Base-by-base conservation (phyloP, 345 rosid genomes). In the Litchi chinensis region DNA sequence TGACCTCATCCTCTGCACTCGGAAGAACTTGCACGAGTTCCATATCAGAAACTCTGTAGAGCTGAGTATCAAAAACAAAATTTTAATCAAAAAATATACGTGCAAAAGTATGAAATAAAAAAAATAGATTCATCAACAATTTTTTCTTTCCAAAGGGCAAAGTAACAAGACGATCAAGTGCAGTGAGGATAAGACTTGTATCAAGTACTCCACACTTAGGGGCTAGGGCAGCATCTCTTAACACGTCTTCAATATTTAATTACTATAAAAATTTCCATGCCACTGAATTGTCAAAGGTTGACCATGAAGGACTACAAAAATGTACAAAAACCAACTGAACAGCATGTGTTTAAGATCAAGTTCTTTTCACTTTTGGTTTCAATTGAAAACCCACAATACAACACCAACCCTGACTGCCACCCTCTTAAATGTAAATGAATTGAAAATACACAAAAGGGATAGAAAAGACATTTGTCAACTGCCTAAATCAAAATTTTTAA, bases 1-100 rank as follows among this genome's bases (percentile, higher is more conserved):
- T 92, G 71, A 93, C 96, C 90, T 93, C 98, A 86, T 93, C 98
- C 78, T 94, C 98, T 46, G 90, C 91, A 71, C 95, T 94, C 24
- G 97, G 95, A 76, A 92, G 95, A 76, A 92, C 95, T 88, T 91
- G 89, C 67, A 92, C 95, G 43, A 94, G 92, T 79, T 91, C 91
- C 98, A 94, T 94, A 83, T 91, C 94, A 40, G 93, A 92, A 82
- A 94, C 94, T 87, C 95, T 88, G 76, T 90, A 93, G 10, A 94
- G 85, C 96, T 94, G 85, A 75, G 78, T 11, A 60, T 41, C 57
- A 79, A 79, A 73, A 74, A 26, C 5, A 50, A 8, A 26, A 70
- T 48, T 71, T 26, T 18, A 64, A 66, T 75, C 40, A 75, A 68
- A 70, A 57, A 63, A 66, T 6, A 74, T 8, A 6, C 19, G 74